Evolutionary conservation across 768 basidiomycete genomes (phyloP).

Genomic region (Boletus subcaerulescens): DNA sequence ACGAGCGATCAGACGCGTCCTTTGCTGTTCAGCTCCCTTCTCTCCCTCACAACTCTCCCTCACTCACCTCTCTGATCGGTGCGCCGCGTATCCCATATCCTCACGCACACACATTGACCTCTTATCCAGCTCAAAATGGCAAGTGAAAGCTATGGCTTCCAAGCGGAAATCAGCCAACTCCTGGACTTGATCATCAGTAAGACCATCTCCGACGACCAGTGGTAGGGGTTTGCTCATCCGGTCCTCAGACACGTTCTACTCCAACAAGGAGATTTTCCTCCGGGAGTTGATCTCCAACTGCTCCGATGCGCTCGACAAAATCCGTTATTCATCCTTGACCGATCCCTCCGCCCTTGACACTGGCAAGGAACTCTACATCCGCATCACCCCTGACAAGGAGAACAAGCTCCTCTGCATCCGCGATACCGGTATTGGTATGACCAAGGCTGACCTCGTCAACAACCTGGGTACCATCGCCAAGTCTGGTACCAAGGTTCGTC

Average conservation of each 20-base stretch:
- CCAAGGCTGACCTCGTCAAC: constrained; percentile 99
- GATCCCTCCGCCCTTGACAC: constrained; percentile 87
- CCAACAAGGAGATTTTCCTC: constrained; percentile 99
- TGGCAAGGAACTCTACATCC: constrained; percentile 91
- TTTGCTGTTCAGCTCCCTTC: constrained; percentile 1
- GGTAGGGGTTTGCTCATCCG: constrained; percentile 3
- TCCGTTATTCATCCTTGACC: constrained; percentile 94
- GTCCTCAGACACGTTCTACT: constrained; percentile 93
- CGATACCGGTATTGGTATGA: constrained; percentile 99
- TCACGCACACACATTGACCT: constrained; percentile 9
- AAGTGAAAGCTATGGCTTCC: constrained; percentile 90
- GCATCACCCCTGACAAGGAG: constrained; percentile 94
- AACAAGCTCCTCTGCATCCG: constrained; percentile 88
- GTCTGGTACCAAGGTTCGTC: constrained; percentile 82
- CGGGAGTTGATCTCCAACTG: constrained; percentile 96
- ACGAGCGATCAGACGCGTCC: constrained; percentile 20
- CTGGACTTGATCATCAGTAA: constrained; percentile 97
- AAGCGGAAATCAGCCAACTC: constrained; percentile 98
- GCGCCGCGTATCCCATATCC: constrained; percentile 2
- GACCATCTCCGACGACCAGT: constrained; percentile 22
- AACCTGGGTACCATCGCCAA: constrained; percentile 96
- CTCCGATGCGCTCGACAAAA: constrained; percentile 99
- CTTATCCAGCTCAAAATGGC: constrained; percentile 48
- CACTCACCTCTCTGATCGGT: constrained; percentile 14
- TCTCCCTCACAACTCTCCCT: constrained; percentile 11